phyloP scores from a whole-genome alignment of 805 yeast species.

The Nakazawaea pomicola region DNA sequence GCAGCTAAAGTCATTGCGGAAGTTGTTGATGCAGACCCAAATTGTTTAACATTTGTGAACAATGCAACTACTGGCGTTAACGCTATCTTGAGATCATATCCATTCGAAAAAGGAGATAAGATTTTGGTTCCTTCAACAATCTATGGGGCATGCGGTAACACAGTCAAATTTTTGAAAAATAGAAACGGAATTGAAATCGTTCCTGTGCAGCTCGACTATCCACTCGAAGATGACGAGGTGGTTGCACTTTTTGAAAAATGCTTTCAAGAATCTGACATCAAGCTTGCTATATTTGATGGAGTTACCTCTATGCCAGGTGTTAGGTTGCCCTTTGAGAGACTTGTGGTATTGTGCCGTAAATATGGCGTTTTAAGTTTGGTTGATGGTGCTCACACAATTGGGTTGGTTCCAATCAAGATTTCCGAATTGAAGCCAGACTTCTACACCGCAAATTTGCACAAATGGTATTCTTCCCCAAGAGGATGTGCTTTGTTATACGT shows the following conservation, averaged over 20 bases:
- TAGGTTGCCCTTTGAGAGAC: constrained; percentile 46
- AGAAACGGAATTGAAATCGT: constrained; percentile 30
- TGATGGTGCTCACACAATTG: constrained; percentile 73
- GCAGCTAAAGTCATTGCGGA: constrained; percentile 35
- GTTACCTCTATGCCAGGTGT: constrained; percentile 64
- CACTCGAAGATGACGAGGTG: constrained; percentile 37
- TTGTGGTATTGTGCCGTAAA: constrained; percentile 40
- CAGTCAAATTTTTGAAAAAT: constrained; percentile 37
- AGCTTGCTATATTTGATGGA: constrained; percentile 49
- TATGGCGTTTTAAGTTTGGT: constrained; percentile 48
- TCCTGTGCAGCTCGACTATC: constrained; percentile 35
- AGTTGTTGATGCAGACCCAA: constrained; percentile 41
- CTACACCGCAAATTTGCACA: constrained; percentile 58
- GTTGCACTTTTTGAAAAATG: constrained; percentile 25
- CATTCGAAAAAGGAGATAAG: constrained; percentile 46
- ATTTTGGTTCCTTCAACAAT: constrained; percentile 44
- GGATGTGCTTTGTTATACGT: constrained; percentile 59
- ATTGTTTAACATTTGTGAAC: constrained; percentile 45
- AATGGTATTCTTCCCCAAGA: constrained; percentile 60
- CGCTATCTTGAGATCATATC: constrained; percentile 48
- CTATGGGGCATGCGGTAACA: constrained; percentile 52
- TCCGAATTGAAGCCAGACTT: constrained; percentile 50
- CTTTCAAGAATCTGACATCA: constrained; percentile 22
- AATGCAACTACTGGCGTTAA: constrained; percentile 63
- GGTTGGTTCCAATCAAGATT: constrained; percentile 42